phyloP scores from a whole-genome alignment of 2,329 filamentous ascomycete species.

The Helicocarpus griseus region DNA sequence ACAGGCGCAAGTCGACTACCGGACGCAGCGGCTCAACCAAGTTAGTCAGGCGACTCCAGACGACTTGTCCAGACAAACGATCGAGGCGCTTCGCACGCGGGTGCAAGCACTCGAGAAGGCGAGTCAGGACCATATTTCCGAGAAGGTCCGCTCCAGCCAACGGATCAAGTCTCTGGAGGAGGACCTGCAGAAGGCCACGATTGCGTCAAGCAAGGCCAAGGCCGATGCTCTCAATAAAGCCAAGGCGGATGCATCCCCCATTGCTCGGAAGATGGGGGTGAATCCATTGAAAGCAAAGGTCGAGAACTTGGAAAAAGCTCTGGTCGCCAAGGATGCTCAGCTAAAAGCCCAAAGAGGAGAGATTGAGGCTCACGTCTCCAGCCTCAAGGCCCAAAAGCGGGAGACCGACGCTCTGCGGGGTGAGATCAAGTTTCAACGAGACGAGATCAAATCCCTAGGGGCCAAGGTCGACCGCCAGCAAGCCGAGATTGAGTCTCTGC shows the following conservation, averaged over 20 bases:
- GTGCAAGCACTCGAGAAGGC: constrained; percentile 4
- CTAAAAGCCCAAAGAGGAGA: not conserved
- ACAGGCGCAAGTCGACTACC: constrained; percentile 8
- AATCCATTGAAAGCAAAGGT: not conserved
- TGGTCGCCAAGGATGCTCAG: not conserved
- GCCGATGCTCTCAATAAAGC: not conserved
- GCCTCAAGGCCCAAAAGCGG: not conserved
- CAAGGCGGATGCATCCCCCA: not conserved
- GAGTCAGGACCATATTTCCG: constrained; percentile 9
- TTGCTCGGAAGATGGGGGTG: no score
- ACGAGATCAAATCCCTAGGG: no score
- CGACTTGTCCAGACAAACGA: constrained; percentile 4
- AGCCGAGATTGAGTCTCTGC: not conserved
- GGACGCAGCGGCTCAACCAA: constrained; percentile 9
- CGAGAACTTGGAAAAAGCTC: not conserved
- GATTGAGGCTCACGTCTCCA: not conserved
- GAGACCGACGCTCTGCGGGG: no score
- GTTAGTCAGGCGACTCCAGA: constrained; percentile 2
- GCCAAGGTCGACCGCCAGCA: no score
- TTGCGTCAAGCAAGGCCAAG: constrained; percentile 13
- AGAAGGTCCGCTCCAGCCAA: constrained; percentile 12
- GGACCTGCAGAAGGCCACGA: constrained; percentile 13
- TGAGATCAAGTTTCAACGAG: no score
- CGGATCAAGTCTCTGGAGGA: constrained; percentile 10
- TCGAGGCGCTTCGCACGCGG: constrained; percentile 5